phyloP scores from a whole-genome alignment of 2,329 filamentous ascomycete genomes.

The Ceratocystis destructans region DNA sequence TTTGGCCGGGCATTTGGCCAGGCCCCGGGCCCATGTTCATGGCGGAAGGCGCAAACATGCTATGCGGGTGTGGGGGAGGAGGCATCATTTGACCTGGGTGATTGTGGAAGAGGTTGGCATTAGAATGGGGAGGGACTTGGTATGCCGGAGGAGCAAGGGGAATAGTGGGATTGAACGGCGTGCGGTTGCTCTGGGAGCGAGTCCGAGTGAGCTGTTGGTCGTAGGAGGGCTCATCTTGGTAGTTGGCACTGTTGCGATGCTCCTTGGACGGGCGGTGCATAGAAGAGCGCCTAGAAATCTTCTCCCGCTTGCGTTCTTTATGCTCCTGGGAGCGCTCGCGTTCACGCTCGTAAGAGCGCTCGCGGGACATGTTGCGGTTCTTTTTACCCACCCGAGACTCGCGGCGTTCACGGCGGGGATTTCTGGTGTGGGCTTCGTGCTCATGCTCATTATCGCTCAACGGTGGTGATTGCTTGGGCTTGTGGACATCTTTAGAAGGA shows the following conservation, averaged over 20 bases:
- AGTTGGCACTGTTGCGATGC: conserved; percentile 14
- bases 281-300: conserved; percentile 8
- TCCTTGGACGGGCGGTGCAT: conserved; percentile 13
- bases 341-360: conserved; percentile 16
- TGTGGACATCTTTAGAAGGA: conserved; percentile 10
- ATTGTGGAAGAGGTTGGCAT: conserved; percentile 10
- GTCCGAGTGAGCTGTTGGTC: conserved; percentile 14
- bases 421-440: neutral
- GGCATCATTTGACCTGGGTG: conserved; percentile 14
- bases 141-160: conserved; percentile 8
- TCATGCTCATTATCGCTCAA: conserved; percentile 11
- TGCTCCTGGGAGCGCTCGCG: conserved; percentile 12
- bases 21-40: conserved; percentile 16
- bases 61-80: neutral
- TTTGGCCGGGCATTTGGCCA: neutral
- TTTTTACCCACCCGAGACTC: conserved; percentile 1
- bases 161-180: conserved; percentile 8
- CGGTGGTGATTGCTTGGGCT: conserved; percentile 8
- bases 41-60: conserved; percentile 11
- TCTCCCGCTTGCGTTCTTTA: conserved; percentile 14
- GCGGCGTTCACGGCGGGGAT: conserved; percentile 5
- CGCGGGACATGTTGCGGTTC: conserved; percentile 7
- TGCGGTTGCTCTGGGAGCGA: conserved; percentile 18
- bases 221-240: conserved; percentile 13
- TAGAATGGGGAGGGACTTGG: neutral